Conservation (phyloP, 192 early-diverging fungal species). For the Dimargaris xerosporica region DNA sequence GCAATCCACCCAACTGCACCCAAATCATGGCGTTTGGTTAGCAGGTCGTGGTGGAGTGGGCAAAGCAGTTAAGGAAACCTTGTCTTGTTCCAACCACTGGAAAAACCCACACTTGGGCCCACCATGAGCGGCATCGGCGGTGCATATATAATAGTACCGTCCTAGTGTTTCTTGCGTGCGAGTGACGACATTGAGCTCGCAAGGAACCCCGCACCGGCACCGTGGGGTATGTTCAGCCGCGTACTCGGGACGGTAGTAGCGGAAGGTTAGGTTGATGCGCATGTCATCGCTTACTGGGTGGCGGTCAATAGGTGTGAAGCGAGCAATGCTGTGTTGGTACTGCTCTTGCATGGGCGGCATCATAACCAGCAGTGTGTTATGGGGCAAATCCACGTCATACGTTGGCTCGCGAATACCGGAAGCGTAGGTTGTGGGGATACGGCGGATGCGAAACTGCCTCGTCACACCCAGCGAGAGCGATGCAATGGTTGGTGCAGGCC, state of each 20-base stretch:
- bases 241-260: slow-evolving; percentile 8
- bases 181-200: slow-evolving; percentile 9
- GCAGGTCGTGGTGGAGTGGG: too few species aligned
- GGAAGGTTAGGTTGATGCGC: slow-evolving; percentile 12
- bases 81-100: slow-evolving; percentile 8
- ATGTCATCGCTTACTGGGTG: slow-evolving; percentile 3
- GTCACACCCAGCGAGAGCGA: slow-evolving; percentile 12
- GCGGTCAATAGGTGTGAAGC: slow-evolving; percentile 2
- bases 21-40: too few species aligned
- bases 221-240: background rate
- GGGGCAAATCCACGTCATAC: background rate
- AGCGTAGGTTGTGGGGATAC: background rate
- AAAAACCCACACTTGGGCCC: slow-evolving; percentile 6
- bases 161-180: background rate
- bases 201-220: slow-evolving; percentile 10
- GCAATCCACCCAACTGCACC: too few species aligned
- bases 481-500: slow-evolving; percentile 9
- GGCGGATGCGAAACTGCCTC: slow-evolving; percentile 9
- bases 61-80: background rate
- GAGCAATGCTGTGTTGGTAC: slow-evolving; percentile 10
- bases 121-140: background rate
- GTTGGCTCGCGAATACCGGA: background rate
- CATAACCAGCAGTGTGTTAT: slow-evolving; percentile 12
- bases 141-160: slow-evolving; percentile 10
- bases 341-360: slow-evolving; percentile 12